Base-by-base conservation (phyloP, 331 rosid genomes). In the Pyrus hybrid region DNA sequence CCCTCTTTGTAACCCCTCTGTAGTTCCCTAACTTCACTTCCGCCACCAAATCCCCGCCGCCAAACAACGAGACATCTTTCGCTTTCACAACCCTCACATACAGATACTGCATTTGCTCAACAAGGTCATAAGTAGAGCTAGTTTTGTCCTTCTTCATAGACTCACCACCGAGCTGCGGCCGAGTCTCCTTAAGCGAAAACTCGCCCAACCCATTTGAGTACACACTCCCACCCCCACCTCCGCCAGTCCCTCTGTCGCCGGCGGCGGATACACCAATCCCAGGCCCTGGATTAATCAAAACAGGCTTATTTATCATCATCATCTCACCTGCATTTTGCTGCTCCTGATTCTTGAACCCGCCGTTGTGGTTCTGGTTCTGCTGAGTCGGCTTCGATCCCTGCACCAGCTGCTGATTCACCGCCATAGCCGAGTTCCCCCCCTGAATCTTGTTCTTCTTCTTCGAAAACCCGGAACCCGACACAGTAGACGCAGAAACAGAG, bases 21-120 rank as follows among this genome's bases (percentile, higher is more conserved):
- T 86, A 88, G 68, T 88, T 88, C 13, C 93, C 93, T 3, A 88
- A 85, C 71, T 88, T 88, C 77, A 88, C 93, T 67, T 88, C 93
- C 17, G 90, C 86, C 64, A 84, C 87, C 77, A 88, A 41, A 73
- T 88, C 90, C 3, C 56, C 85, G 3, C 80, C 83, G 3, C 93
- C 88, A 13, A 86, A 86, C 21, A 80, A 7, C 4, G 87, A 71
- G 20, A 86, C 20, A 13, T 82, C 88, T 7, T 84, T 62, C 2
- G 87, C 88, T 72, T 82, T 86, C 54, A 84, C 80, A 2, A 86
- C 87, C 56, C 77, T 84, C 8, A 86, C 90, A 23, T 88, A 88
- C 14, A 88, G 85, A 74, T 88, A 88, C 76, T 86, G 87, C 86
- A 88, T 60, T 70, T 88, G 93, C 80, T 88, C 90, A 20, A 88